phyloP scores from a whole-genome alignment of 1,284 basidiomycete species.

The Rugosomyces carneus region DNA sequence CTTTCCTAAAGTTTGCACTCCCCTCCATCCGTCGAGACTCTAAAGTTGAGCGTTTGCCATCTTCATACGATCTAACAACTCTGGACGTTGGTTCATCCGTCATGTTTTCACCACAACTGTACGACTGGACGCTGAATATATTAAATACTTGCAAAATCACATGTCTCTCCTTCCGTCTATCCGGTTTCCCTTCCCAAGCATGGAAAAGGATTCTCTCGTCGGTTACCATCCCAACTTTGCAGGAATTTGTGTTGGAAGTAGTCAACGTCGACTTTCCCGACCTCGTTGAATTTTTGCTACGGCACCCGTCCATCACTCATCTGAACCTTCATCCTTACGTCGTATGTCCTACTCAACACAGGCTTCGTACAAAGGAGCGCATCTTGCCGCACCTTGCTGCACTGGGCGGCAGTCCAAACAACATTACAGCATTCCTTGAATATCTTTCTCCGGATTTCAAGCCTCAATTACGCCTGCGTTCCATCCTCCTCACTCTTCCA shows the following conservation, averaged over 20 bases:
- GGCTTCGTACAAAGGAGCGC: constrained; percentile 6
- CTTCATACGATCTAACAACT: constrained; percentile 7
- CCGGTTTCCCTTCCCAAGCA: constrained; percentile 11
- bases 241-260: constrained; percentile 14
- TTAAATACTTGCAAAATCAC: constrained; percentile 14
- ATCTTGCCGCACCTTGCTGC: constrained; percentile 12
- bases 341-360: constrained; percentile 1
- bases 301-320: constrained; percentile 16
- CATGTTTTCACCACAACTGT: constrained; percentile 17
- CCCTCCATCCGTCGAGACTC: neutral
- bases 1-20: constrained; percentile 4
- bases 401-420: constrained; percentile 16
- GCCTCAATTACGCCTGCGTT: constrained; percentile 9
- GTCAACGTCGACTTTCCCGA: constrained; percentile 15
- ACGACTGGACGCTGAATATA: constrained; percentile 17
- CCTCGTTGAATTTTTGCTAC: constrained; percentile 16
- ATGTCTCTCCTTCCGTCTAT: constrained; percentile 16
- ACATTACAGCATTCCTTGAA: constrained; percentile 14
- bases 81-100: constrained; percentile 16
- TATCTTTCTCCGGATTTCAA: constrained; percentile 3
- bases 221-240: constrained; percentile 16
- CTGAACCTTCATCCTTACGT: constrained; percentile 18
- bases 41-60: neutral
- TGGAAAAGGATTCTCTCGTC: constrained; percentile 14
- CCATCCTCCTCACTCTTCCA: constrained; percentile 16